Percentiles rank a stretch among this genome's conserved stretches.
phyloP scores from a whole-genome alignment of 225 moss, liverwort and hornwort species.

The Ulota crispa region DNA sequence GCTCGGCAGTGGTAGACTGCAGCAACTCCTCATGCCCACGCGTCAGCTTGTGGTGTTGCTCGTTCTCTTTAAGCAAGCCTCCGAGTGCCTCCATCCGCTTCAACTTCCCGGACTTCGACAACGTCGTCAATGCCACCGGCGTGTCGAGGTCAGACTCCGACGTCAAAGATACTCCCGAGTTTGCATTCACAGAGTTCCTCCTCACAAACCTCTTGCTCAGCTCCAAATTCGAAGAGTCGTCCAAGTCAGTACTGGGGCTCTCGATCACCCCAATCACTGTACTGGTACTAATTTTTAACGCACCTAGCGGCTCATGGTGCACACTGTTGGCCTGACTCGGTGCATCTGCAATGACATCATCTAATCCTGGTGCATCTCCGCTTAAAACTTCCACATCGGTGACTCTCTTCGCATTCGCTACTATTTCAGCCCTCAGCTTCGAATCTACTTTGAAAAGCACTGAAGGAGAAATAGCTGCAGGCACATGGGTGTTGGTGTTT shows the following conservation, averaged over 20 bases:
- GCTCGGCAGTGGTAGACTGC: constrained; percentile 19
- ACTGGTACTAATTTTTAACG: background rate
- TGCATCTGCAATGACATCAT: background rate
- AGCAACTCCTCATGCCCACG: background rate
- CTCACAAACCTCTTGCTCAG: background rate
- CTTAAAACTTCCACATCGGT: too few relatives aligned
- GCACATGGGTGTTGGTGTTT: background rate
- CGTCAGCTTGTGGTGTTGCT: background rate
- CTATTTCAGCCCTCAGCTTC: background rate
- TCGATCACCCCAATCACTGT: background rate
- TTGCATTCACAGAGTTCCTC: constrained; percentile 29
- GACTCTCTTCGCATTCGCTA: background rate
- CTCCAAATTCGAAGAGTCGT: background rate
- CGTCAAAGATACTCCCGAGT: background rate
- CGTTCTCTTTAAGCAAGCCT: constrained; percentile 1
- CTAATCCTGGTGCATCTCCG: background rate
- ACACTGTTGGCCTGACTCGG: background rate
- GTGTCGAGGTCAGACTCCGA: constrained; percentile 27
- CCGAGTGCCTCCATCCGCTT: constrained; percentile 26
- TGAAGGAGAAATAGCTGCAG: constrained; percentile 4
- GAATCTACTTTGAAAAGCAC: constrained; percentile 20
- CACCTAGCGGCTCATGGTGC: constrained; percentile 3
- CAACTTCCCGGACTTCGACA: constrained; percentile 26
- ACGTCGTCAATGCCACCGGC: background rate
- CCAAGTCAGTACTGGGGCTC: constrained; percentile 19